Evolutionary conservation across 208 protist species (phyloP).

Genomic region (Acanthamoeba culbertsoni): DNA sequence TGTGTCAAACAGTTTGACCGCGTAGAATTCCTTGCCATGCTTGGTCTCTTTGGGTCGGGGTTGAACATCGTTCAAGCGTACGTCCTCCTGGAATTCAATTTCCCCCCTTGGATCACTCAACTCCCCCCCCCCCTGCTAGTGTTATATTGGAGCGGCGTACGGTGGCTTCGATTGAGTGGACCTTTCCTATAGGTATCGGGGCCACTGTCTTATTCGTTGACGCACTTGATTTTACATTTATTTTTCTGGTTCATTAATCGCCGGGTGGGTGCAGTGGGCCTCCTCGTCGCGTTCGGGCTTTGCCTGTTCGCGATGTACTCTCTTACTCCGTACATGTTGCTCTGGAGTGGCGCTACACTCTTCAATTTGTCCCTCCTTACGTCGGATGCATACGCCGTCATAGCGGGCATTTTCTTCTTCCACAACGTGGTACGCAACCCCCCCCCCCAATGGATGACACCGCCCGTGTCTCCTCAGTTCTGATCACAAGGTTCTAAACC

Average conservation of each 20-base stretch:
- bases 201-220: not conserved
- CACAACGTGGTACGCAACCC: not conserved
- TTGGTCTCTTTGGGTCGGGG: conserved; percentile 73
- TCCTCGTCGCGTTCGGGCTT: conserved; percentile 65
- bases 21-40: conserved; percentile 71
- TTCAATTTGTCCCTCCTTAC: conserved; percentile 75
- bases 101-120: not conserved
- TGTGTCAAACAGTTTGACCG: conserved; percentile 81
- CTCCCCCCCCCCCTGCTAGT: not conserved
- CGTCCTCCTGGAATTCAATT: not conserved
- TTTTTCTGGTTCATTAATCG: not conserved
- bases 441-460: not conserved
- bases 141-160: not conserved
- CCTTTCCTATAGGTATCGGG: not conserved
- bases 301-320: conserved; percentile 78
- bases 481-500: too few relatives aligned
- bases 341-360: conserved; percentile 61
- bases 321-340: conserved; percentile 71
- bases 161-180: not conserved
- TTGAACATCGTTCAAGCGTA: conserved; percentile 65
- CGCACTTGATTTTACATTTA: not conserved
- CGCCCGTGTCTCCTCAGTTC: not conserved
- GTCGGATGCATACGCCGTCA: conserved; percentile 67
- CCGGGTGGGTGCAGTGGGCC: not conserved
- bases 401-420: conserved; percentile 70